Evolutionary conservation across 2,329 filamentous ascomycete genomes (phyloP), one percentile per base, ranked within the genome.

Genomic region (Fusarium brevicatenulatum): DNA sequence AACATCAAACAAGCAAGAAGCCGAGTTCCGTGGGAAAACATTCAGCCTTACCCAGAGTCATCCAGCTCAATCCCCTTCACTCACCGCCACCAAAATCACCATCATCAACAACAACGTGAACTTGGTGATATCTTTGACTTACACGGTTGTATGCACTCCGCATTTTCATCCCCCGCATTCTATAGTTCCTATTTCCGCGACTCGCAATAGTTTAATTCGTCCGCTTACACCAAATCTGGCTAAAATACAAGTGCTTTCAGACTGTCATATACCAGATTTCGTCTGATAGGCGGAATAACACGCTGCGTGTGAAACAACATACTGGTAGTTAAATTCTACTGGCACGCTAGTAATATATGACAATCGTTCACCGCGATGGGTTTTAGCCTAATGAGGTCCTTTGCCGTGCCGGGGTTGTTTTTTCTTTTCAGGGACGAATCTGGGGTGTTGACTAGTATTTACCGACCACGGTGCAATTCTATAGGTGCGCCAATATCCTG

Each of bases 191-290:
- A 49, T 36, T 49, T 13, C 40, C 40, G 49, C 9, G 8, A 28
- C n/a, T 59, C 37, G 18, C 49, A 8, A 25, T 52, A 36, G 32
- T 67, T n/a, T 32, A 53, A 67, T 67, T 67, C 63, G 63, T 9
- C 63, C 63, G 63, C 64, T 67, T 67, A 43, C 42, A 43, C 39
- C 42, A 19, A 39, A 67, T 67, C 53, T 67, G 64, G 64, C 46
- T 61, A 61, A 67, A 46, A 30, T 11, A 9, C 23, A 42, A n/a
- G 11, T 47, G 9, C 9, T 10, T 15, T 13, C 7, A 12, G 10
- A 28, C 12, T 4, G 19, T 16, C 5, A 5, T 7, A 25, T 3
- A 5, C 6, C 2, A 19, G 7, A 6, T 15, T 19, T 2, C 4
- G 18, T 30, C 23, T 67, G 34, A 67, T 67, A 46, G 62, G 63